These are phyloP conservation scores for Colletotrichum orbiculare DNA, from an alignment of 2,329 filamentous ascomycete genomes.

Conservation along the genomic window DNA sequence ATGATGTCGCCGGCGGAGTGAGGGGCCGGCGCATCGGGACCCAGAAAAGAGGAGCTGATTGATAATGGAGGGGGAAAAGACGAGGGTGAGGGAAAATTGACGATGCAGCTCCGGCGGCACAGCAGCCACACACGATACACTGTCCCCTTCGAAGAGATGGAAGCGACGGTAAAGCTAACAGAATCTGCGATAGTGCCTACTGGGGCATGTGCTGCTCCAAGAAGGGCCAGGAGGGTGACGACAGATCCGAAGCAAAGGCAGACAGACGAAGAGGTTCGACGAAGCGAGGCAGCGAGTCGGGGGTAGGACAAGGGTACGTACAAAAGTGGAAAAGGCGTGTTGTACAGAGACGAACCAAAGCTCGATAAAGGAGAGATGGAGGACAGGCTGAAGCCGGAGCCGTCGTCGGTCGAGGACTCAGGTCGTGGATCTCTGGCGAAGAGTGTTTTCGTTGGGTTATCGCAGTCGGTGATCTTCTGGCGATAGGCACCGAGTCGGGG, in stretches of 20 bases:
- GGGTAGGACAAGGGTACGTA: slow-evolving; percentile 31
- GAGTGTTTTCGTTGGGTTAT: too few species aligned
- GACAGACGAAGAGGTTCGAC: not conserved
- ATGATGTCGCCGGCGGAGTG: slow-evolving; percentile 31
- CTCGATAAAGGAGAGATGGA: slow-evolving; percentile 10
- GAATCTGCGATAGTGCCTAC: too few species aligned
- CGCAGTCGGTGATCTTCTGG: too few species aligned
- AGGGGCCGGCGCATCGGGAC: slow-evolving; percentile 35
- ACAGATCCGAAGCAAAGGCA: too few species aligned
- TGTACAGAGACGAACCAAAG: slow-evolving; percentile 11
- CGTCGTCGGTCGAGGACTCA: slow-evolving; percentile 15
- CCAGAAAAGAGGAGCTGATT: slow-evolving; percentile 36
- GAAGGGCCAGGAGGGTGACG: too few species aligned
- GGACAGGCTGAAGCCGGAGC: slow-evolving; percentile 19
- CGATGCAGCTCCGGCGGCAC: slow-evolving; percentile 10
- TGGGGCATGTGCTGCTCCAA: too few species aligned
- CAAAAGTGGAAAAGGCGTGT: slow-evolving; percentile 33
- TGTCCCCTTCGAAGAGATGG: not conserved
- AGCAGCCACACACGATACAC: not conserved
- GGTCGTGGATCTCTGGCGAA: slow-evolving; percentile 7
- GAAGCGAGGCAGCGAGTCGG: slow-evolving; percentile 21
- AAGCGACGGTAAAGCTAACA: too few species aligned
- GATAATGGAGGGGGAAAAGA: slow-evolving; percentile 24
- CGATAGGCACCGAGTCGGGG: not conserved
- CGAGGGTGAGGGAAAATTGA: slow-evolving; percentile 28